These are phyloP conservation scores for Pythium oligandrum DNA, from an alignment of 352 stramenopile genomes.

Conservation along the genomic window DNA sequence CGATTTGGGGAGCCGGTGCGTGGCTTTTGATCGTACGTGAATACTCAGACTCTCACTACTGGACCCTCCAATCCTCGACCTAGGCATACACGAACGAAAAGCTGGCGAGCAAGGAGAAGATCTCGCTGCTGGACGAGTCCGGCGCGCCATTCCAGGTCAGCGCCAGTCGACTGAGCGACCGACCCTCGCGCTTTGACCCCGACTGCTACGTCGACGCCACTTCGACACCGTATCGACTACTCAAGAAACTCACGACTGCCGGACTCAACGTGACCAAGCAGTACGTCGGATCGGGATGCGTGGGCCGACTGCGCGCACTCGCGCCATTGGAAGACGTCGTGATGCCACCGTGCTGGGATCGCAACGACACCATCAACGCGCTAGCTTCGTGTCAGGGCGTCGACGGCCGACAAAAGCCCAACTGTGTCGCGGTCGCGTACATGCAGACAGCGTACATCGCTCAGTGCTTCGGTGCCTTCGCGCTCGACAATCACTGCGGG, in stretches of 20 bases:
- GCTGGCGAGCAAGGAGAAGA: conserved; percentile 49
- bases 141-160: conserved; percentile 45
- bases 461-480: conserved; percentile 63
- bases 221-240: conserved; percentile 46
- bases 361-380: conserved; percentile 72
- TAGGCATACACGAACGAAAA: conserved; percentile 41
- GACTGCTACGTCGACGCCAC: conserved; percentile 61
- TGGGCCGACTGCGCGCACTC: conserved; percentile 43
- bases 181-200: conserved; percentile 58
- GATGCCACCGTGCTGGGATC: conserved; percentile 78
- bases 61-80: not conserved
- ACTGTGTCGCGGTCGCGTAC: conserved; percentile 75
- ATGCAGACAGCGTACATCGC: conserved; percentile 78
- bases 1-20: conserved; percentile 71
- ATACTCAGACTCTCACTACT: no score
- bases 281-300: conserved; percentile 50
- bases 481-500: conserved; percentile 73
- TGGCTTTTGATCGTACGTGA: no score
- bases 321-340: conserved; percentile 40
- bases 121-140: no score
- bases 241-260: conserved; percentile 40
- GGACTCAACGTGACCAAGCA: conserved; percentile 42
- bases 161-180: conserved; percentile 65
- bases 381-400: conserved; percentile 50
- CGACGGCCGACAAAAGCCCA: conserved; percentile 48